Percentiles rank a stretch among this genome's conserved stretches.
These are phyloP conservation scores for Hippophae rhamnoides DNA, from an alignment of 306 rosid species.

Conservation along the genomic window DNA sequence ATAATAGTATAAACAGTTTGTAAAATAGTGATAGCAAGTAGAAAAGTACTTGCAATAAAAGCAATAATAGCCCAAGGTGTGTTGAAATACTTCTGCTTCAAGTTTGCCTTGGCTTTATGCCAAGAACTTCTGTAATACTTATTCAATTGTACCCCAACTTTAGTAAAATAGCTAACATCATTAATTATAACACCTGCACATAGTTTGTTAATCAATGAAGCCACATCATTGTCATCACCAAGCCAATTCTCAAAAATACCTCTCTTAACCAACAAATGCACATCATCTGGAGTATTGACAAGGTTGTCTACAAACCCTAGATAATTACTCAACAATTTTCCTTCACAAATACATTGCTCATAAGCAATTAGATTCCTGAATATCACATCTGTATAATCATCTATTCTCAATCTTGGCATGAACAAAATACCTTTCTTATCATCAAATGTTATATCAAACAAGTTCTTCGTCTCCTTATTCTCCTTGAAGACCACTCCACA, in stretches of 20 bases:
- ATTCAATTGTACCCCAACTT: neutral
- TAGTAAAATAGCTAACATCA: neutral
- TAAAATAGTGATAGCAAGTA: neutral
- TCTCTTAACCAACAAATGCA: neutral
- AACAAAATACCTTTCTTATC: neutral
- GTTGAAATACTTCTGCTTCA: neutral
- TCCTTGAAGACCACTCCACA: constrained; percentile 9
- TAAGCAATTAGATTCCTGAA: constrained; percentile 11
- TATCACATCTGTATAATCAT: neutral
- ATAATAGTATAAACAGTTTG: no score
- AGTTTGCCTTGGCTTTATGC: neutral
- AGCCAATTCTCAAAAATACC: neutral
- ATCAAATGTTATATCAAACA: neutral
- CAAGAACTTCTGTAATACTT: neutral
- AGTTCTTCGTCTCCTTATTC: neutral
- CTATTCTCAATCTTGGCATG: constrained; percentile 15
- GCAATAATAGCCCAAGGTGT: constrained; percentile 1
- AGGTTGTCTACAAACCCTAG: neutral
- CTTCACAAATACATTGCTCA: constrained; percentile 2
- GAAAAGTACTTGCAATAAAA: neutral
- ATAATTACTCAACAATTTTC: neutral
- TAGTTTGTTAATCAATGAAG: neutral
- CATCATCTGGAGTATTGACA: neutral
- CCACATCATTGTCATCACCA: neutral
- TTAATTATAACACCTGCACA: neutral